Evolutionary conservation across 2,329 filamentous ascomycete species (phyloP), one percentile per base, ranked within the genome.

Genomic region (Aspergillus puulaauensis): DNA sequence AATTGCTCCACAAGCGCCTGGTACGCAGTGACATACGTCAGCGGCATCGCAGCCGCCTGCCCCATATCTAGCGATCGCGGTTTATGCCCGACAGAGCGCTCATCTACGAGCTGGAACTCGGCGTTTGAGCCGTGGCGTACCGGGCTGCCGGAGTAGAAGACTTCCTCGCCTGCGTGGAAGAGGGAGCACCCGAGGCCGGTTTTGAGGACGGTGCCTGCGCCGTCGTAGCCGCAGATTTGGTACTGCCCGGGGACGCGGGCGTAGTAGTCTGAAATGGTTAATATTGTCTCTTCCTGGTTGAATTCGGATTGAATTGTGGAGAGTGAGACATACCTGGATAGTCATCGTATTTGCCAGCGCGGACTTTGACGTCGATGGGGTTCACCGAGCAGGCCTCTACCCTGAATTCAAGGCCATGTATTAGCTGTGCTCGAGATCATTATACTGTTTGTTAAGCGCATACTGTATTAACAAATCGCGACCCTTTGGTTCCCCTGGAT

Each of bases 191-290:
- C 64, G 2, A 68, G 65, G 0, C 72, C 75, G 14, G 71, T 71
- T 23, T 68, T 61, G 1, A 69, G 63, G 4, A 80, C 71, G 4
- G 74, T 65, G 6, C 78, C 78, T 3, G 77, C 70, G 6, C 72
- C 77, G 54, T 80, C 77, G 53, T 72, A 79, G n/a, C 77, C 77
- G 48, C 75, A 70, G 59, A 80, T 73, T 44, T 79, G 76, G 50
- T 71, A 69, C 60, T 47, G 54, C 35, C 58, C 52, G 1, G 64
- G 62, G 21, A 59, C 61, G 27, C 49, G 68, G 15, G 69, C 60
- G 61, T 74, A 77, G 62, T 74, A 76, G 52, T 75, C 72, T 60
- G 35, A 50, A 27, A 2, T 27, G 8, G 24, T 27, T 27, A 9
- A 27, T 27, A 27, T 3, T 9, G 24, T 27, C 24, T 24, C 23